Evolutionary conservation across 1,284 basidiomycete species (phyloP), one percentile per base, ranked within the genome.

Genomic region (Termitomyces sp.): DNA sequence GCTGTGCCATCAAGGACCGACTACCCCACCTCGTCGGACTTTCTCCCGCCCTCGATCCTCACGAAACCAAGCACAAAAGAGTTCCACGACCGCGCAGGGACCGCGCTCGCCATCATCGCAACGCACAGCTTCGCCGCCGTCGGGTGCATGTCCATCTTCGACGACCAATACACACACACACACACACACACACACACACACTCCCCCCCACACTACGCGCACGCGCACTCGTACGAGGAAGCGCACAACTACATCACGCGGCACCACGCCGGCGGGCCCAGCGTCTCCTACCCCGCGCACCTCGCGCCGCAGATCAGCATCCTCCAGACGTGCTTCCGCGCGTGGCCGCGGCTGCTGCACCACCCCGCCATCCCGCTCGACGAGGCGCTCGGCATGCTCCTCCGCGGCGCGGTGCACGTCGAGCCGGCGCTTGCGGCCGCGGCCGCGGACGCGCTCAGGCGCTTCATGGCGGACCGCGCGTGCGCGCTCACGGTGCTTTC

Each of bases 301-400:
- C 75, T 83, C 16, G 72, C 77, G 37, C 76, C 90, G 0, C 82
- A 86, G 50, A 82, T 97, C 61, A 81, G 77, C 51, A 75, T 96
- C 30, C 75, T 97, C 2, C 83, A 86, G 55, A 82, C 86, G 0
- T 85, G 90, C 64, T 89, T 96, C 66, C 86, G 91, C 54, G 80
- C 89, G 3, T 91, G 94, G 84, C 95, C 94, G 0, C 81, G 92
- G 7, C 88, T 85, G 58, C 74, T 95, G 28, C 81, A 86, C 57
- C 81, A 86, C 57, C 65, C 67, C 0, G 74, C 77, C 49, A 71
- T 81, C 48, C 68, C 76, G 49, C 68, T 88, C 49, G 69, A 76
- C 5, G 86, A 87, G 45, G 81, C 86, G 0, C 77, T 94, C 47
- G 86, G 92, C 58, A 85, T 93, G 72, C 79, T 97, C 19, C 78